Conservation (phyloP, 2,329 filamentous ascomycete species). For the Clonostachys byssicola region DNA sequence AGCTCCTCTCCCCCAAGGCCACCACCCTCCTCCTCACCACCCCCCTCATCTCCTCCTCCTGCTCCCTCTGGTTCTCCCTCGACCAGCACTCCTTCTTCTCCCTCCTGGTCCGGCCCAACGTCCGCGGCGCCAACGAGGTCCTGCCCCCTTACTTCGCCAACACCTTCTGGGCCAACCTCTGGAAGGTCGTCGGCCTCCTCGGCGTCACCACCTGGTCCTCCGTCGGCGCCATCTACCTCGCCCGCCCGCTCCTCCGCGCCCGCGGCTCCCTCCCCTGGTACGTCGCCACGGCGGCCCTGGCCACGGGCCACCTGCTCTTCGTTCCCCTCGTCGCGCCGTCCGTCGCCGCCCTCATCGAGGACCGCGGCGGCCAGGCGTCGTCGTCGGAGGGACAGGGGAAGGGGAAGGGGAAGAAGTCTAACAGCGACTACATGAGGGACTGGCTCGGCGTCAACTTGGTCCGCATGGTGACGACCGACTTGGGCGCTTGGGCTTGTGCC, state of each 20-base stretch:
- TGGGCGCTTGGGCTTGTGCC: conserved; percentile 24
- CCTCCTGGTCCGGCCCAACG: conserved; percentile 21
- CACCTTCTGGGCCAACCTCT: conserved; percentile 31
- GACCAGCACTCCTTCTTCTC: conserved; percentile 38
- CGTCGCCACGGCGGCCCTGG: conserved; percentile 18
- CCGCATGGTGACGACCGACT: conserved; percentile 24
- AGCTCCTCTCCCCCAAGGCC: conserved; percentile 23
- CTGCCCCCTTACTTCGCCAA: conserved; percentile 35
- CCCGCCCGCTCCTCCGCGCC: conserved; percentile 11
- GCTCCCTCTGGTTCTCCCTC: conserved; percentile 36
- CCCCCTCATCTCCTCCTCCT: conserved; percentile 41
- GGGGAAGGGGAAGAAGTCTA: conserved; percentile 10
- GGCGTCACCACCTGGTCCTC: conserved; percentile 24
- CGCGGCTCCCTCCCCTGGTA: conserved; percentile 23
- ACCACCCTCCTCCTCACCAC: conserved; percentile 29
- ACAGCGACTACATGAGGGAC: conserved; percentile 18
- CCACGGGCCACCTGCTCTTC: conserved; percentile 23
- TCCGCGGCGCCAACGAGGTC: conserved; percentile 24
- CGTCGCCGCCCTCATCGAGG: conserved; percentile 17
- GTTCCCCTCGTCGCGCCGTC: conserved; percentile 23
- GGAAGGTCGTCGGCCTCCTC: conserved; percentile 24
- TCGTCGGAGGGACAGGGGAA: conserved; percentile 6
- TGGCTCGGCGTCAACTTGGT: conserved; percentile 23
- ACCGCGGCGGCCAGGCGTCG: conserved; percentile 7
- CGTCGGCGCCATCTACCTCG: conserved; percentile 14